Base-by-base conservation (phyloP, 495 filamentous ascomycete genomes). In the Umbilicaria muhlenbergii region DNA sequence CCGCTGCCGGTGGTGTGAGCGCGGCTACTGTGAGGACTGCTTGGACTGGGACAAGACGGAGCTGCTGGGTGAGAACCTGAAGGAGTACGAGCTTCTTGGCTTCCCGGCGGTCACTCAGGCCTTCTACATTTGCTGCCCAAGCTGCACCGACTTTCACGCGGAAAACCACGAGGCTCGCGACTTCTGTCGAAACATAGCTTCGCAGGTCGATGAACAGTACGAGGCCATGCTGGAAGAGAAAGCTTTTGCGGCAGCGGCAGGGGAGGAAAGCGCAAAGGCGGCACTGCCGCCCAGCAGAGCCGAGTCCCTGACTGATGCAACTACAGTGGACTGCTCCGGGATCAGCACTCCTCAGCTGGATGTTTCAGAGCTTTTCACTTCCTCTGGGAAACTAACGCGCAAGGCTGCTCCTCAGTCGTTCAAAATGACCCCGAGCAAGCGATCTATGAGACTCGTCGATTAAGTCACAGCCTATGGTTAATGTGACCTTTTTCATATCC, bases 11-110 rank as follows among this genome's bases (percentile, higher is more conserved):
- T 70, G 60, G 57, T 82, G 78, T 50, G 63, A 69, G 41, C 48
- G 53, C 0, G 75, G 67, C 2, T 80, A 60, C 46, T 82, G 78
- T 46, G 78, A 81, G 39, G 67, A 77, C 32, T 81, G 78, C 48
- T 47, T 81, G 0, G 65, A 80, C 33, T 78, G 67, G 55, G 62
- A 70, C 5, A 62, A 56, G 17, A 66, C 68, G 1, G 51, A 58
- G 11, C 64, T 78, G 1, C 44, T 80, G 3, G 74, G 70, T 3
- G 68, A 71, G 6, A 69, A 52, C 33, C 52, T 72, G 11, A 51
- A 58, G 4, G 72, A 75, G 51, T 72, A 63, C 44, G 64, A 77
- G 39, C 50, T 64, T 14, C 57, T 77, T 0, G 63, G 60, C 0
- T 73, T 72, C 40, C 56, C 55, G 0, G 54, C 57, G 0, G 58